Base-by-base conservation (phyloP, 257 asterid species). In the Solanum bulbocastanum region DNA sequence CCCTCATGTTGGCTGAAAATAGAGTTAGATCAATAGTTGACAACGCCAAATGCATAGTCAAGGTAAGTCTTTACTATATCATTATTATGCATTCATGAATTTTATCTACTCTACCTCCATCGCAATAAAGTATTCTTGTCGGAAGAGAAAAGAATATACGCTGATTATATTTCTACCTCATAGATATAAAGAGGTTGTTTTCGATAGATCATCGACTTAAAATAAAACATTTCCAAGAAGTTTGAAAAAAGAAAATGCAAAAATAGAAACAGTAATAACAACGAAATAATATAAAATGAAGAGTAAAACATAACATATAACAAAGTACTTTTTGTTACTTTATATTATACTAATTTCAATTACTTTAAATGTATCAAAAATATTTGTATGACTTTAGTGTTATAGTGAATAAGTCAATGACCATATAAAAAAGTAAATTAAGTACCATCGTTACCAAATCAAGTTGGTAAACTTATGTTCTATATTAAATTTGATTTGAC, bases 21-120 rank as follows among this genome's bases (percentile, higher is more conserved):
- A 90, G 98, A 88, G 92, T 95, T 76, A 90, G 96, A 90, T 94
- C 98, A 94, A 93, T 96, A 23, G 95, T 96, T 30, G 96, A 93
- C 90, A 95, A 97, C 85, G 98, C 98, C 72, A 96, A 93, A 88
- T 95, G 98, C 94, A 92, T 94, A 75, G 87, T 91, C 40, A 93
- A 96, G 96, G 98, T 90, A 90, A 93, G 95, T 79, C 75, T 42
- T n/a, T 79, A 76, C 36, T 9, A 37, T 75, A 37, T 75, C 60
- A 75, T 75, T 25, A 68, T 27, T 25, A 27, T 68, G 10, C 42
- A 10, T n/a, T 73, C 49, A 36, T 36, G 2, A 73, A 73, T 9
- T 35, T 73, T 36, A 74, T 74, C 8, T 5, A 74, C 8, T 74
- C 42, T 74, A 25, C 35, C 32, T 27, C 35, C 8, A 22, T 22